Evolutionary conservation across 352 stramenopile species (phyloP).

Genomic region (Pythium utonaiense): DNA sequence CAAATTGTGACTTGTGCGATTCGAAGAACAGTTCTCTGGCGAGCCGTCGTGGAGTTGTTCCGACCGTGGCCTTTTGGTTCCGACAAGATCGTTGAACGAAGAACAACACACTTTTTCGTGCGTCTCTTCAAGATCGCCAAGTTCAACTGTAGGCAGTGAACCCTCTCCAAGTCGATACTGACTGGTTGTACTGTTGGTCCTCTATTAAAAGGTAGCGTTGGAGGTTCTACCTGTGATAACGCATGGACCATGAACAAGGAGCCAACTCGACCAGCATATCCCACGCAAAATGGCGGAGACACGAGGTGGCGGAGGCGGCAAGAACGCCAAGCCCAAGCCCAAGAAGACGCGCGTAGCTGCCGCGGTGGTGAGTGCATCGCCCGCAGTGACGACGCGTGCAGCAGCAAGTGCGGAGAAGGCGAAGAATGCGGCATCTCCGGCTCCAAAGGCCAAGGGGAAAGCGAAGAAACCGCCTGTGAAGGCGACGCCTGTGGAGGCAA

Average conservation of each 20-base stretch:
- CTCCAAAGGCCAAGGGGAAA: not conserved
- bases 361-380: not conserved
- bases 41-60: too few species aligned
- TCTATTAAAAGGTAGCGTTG: not conserved
- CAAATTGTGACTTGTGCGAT: slow-evolving; percentile 4
- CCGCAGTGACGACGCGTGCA: not conserved
- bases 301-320: slow-evolving; percentile 3
- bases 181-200: not conserved
- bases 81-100: not conserved
- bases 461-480: not conserved
- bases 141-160: slow-evolving; percentile 9
- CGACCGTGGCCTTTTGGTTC: not conserved
- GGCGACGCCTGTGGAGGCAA: not conserved
- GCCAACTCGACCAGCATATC: not conserved
- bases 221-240: not conserved
- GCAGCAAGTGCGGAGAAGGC: not conserved
- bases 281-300: slow-evolving; percentile 14
- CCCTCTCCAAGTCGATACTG: slow-evolving; percentile 11
- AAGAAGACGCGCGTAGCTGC: not conserved
- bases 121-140: slow-evolving; percentile 15
- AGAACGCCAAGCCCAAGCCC: slow-evolving; percentile 9
- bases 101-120: slow-evolving; percentile 6
- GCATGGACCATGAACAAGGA: not conserved
- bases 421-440: not conserved
- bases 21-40: not conserved